Evolutionary conservation across 2,329 filamentous ascomycete species (phyloP), one percentile per base, ranked within the genome.

Genomic region (Botrytis cinerea): DNA sequence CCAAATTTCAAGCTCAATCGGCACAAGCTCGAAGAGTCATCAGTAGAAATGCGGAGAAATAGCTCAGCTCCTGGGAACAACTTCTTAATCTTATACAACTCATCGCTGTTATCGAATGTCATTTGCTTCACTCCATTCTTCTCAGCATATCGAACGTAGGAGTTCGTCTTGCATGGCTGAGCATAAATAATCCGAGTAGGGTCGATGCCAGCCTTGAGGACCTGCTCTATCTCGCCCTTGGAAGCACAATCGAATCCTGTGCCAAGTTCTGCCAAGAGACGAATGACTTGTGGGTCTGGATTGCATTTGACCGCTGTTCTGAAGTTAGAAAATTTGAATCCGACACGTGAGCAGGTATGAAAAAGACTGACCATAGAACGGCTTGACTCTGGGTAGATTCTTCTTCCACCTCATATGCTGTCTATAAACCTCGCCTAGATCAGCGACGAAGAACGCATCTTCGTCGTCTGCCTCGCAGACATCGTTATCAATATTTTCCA

Each of bases 111-210:
- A 88, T 99, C 96, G 82, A 99, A 98, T 3, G 96, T 99, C 95
- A 99, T 98, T 87, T 97, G 93, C 85, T 93, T 95, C 82, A 99
- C 96, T 78, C 92, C 92, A 78, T 91, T 87, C 81, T 90, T 88
- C 80, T 92, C 90, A 77, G 97, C 96, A 81, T 95, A 97, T 81
- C 95, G 94, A 76, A 99, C 88, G 83, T 98, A 98, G 66, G 95
- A 98, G 86, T 96, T 97, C 80, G 96, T 99, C 90, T 99, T 99
- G 92, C 96, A 98, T 73, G 96, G 96, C 85, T 99, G 96, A 68
- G 96, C 96, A 82, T 98, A 99, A 85, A 99, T 98, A 86, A 99
- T 97, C 83, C 95, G 94, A 77, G 91, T 89, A 20, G 96, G 93
- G 81, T 93, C 91, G 78, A 97, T 88, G 79, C 94, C 95, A 82